Evolutionary conservation across 169 alveolate species (phyloP).

Genomic region (Eimeria maxima): DNA sequence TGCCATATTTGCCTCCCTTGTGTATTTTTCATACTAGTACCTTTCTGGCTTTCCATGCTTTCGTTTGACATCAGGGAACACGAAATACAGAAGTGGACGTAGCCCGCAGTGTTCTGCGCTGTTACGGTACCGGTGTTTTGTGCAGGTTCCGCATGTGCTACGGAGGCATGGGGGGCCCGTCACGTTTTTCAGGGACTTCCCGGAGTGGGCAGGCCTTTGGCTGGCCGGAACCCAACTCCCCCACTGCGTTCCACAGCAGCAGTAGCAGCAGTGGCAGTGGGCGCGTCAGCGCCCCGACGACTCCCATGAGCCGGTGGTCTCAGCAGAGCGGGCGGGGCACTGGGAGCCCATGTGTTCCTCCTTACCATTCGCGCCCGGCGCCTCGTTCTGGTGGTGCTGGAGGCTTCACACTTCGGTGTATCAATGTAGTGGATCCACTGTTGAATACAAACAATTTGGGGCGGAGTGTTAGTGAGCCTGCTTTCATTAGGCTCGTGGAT

Average conservation of each 20-base stretch:
- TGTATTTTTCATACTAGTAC: too few relatives aligned
- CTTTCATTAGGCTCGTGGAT: conserved; percentile 73
- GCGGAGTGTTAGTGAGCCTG: conserved; percentile 81
- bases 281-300: conserved; percentile 54
- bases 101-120: not conserved
- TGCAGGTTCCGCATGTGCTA: conserved; percentile 71
- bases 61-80: not conserved
- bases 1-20: too few relatives aligned
- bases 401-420: conserved; percentile 72
- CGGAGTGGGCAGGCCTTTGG: conserved; percentile 64
- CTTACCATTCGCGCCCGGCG: conserved; percentile 34
- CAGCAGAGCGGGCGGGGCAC: conserved; percentile 44
- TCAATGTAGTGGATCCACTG: conserved; percentile 85
- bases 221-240: conserved; percentile 4
- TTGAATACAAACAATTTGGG: conserved; percentile 81
- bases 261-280: conserved; percentile 66
- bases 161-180: conserved; percentile 75
- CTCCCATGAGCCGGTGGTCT: conserved; percentile 46
- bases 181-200: conserved; percentile 47
- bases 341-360: not conserved
- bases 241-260: conserved; percentile 68
- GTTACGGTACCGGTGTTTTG: not conserved
- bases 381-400: conserved; percentile 70
- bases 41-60: not conserved
- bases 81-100: not conserved